Conservation (phyloP, 208 protist species). For the Leishmania turanica region DNA sequence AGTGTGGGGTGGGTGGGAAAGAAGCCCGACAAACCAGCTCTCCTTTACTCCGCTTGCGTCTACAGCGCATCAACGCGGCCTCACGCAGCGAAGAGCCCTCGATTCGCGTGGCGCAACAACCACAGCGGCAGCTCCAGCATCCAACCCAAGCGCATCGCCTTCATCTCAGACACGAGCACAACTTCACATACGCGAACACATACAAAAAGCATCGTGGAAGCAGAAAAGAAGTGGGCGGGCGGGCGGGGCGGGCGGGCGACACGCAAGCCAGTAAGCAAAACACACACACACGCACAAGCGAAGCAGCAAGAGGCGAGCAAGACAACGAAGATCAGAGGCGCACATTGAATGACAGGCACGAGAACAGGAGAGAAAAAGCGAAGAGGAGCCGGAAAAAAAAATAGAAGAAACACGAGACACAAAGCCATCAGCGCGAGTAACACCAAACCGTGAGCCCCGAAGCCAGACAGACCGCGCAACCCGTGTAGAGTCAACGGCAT, state of each 20-base stretch:
- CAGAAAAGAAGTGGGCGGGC: neutral
- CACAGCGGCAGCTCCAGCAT: neutral
- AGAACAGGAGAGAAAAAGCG: neutral
- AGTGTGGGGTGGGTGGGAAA: neutral
- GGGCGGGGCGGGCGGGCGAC: too few relatives aligned
- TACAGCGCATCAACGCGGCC: neutral
- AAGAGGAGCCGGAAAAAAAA: neutral
- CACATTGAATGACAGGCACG: neutral
- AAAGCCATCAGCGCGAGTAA: neutral
- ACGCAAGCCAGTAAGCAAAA: neutral
- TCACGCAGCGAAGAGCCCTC: too few relatives aligned
- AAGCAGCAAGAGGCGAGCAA: neutral
- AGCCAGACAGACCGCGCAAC: neutral
- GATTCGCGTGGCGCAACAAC: neutral
- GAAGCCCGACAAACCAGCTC: too few relatives aligned
- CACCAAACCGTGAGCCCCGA: neutral
- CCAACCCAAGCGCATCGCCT: neutral
- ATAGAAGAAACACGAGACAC: neutral
- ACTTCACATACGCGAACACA: neutral
- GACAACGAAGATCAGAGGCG: neutral
- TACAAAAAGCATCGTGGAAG: neutral
- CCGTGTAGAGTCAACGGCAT: neutral
- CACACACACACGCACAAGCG: neutral
- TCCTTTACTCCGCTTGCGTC: neutral
- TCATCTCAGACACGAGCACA: slow-evolving; percentile 3